Evolutionary conservation across 2,329 filamentous ascomycete species (phyloP), one percentile per base, ranked within the genome.

Genomic region (Exserohilum rostratum): DNA sequence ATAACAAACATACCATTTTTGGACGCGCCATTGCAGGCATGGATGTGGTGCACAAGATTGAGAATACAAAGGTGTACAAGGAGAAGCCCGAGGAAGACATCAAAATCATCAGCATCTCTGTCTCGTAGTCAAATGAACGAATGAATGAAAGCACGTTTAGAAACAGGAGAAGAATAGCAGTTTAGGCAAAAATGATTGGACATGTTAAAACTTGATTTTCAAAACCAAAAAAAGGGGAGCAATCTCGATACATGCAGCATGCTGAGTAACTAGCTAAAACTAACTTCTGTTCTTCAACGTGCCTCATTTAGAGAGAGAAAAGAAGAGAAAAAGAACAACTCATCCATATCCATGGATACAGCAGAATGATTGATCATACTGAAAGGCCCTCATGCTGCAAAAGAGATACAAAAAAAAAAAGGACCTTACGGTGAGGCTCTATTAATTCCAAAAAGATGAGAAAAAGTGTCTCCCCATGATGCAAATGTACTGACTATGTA

Each of bases 11-110:
- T 75, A 98, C 93, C 0, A 90, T 99, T 48, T 99, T 99, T 72
- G 95, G 95, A 0, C 83, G 95, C 35, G 93, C 91, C 0, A 88
- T 93, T 33, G 89, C 93, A 71, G 95, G 95, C 0, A 80, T 98
- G 71, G 95, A 99, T 75, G 91, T 99, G 17, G 88, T 99, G 57
- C 92, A 98, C 75, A 91, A 89, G 79, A 99, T 99, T 72, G 95
- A 99, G 78, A 96, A 96, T 73, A 83, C 85, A 13, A 90, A 89
- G 72, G 92, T 92, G 3, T 87, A 90, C 75, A 89, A 89, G 80
- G 96, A 99, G 79, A 96, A 93, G 80, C 95, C 95, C 0, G 90
- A 96, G 75, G 92, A 96, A 69, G 95, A 99, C 73, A 93, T 99
- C 69, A 98, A 96, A 78, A 96, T 99, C 64, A 85, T 99, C 53